Conservation (phyloP, 495 filamentous ascomycete species). For the Podospora conica region DNA sequence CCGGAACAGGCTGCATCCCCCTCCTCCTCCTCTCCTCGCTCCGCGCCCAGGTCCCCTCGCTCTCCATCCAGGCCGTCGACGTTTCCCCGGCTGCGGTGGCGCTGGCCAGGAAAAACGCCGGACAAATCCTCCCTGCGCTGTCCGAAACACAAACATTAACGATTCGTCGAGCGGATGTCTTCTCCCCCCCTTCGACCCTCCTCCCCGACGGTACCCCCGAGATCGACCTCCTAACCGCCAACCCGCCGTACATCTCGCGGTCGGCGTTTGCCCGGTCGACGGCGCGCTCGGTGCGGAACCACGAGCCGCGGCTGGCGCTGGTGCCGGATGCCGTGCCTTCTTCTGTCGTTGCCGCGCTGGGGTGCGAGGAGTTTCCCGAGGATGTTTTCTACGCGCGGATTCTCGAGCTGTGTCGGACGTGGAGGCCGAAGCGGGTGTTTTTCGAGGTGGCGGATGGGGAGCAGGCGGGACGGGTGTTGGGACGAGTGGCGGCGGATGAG, state of each 20-base stretch:
- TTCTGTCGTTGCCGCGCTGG: conserved; percentile 18
- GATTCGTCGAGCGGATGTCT: conserved; percentile 53
- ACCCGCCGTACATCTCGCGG: conserved; percentile 85
- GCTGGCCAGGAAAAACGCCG: conserved; percentile 57
- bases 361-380: conserved; percentile 27
- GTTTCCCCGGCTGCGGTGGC: conserved; percentile 53
- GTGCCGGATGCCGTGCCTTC: conserved; percentile 45
- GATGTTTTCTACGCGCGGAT: conserved; percentile 56
- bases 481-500: conserved; percentile 23
- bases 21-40: conserved; percentile 62
- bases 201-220: not conserved
- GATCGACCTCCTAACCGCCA: conserved; percentile 69
- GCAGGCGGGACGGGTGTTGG: conserved; percentile 55
- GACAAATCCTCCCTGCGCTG: conserved; percentile 21
- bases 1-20: conserved; percentile 85
- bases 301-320: conserved; percentile 72
- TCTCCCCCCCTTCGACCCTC: conserved; percentile 26
- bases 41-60: conserved; percentile 9
- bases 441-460: conserved; percentile 53
- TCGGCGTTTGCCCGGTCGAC: conserved; percentile 50
- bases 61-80: conserved; percentile 48
- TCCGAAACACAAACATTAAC: conserved; percentile 20
- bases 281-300: conserved; percentile 65
- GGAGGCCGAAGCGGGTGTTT: conserved; percentile 40
- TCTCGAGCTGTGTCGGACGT: conserved; percentile 31